phyloP scores from a whole-genome alignment of 2,329 filamentous ascomycete genomes.

The Colletotrichum tropicale region DNA sequence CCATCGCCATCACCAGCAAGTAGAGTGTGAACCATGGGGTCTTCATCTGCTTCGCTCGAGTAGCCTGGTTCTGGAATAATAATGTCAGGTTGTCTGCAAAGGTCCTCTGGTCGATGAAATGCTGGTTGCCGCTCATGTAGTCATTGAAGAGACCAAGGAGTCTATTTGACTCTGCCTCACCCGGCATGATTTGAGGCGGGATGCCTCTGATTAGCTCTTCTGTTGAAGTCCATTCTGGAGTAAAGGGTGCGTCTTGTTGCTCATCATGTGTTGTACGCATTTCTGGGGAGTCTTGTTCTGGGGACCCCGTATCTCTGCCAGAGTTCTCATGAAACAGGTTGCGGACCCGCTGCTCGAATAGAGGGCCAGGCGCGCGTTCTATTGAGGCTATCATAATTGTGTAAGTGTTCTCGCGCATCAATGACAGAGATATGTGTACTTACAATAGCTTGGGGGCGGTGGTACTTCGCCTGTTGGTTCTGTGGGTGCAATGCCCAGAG shows the following conservation, averaged over 20 bases:
- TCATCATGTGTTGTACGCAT: background rate
- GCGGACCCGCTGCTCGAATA: conserved; percentile 6
- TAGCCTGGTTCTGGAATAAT: conserved; percentile 26
- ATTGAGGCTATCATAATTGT: background rate
- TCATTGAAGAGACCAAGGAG: conserved; percentile 27
- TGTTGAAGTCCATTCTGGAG: conserved; percentile 14
- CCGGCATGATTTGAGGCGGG: conserved; percentile 3
- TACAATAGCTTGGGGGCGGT: conserved; percentile 10
- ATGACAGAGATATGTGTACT: too few species aligned
- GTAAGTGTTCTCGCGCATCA: background rate
- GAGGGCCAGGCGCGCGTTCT: conserved; percentile 9
- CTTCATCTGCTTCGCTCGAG: conserved; percentile 21
- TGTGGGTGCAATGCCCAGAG: conserved; percentile 9
- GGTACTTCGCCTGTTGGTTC: conserved; percentile 12
- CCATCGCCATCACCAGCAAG: conserved; percentile 32
- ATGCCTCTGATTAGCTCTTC: conserved; percentile 16
- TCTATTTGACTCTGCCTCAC: conserved; percentile 23
- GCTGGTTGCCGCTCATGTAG: conserved; percentile 29
- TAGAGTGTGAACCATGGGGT: conserved; percentile 31
- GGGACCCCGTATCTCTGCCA: background rate
- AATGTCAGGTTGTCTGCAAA: conserved; percentile 28
- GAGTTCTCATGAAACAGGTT: conserved; percentile 15
- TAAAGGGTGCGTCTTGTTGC: background rate
- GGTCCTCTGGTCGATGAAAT: conserved; percentile 29
- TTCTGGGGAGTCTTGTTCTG: background rate